Evolutionary conservation across 2,329 filamentous ascomycete genomes (phyloP).

Genomic region (Metarhizium brunneum): DNA sequence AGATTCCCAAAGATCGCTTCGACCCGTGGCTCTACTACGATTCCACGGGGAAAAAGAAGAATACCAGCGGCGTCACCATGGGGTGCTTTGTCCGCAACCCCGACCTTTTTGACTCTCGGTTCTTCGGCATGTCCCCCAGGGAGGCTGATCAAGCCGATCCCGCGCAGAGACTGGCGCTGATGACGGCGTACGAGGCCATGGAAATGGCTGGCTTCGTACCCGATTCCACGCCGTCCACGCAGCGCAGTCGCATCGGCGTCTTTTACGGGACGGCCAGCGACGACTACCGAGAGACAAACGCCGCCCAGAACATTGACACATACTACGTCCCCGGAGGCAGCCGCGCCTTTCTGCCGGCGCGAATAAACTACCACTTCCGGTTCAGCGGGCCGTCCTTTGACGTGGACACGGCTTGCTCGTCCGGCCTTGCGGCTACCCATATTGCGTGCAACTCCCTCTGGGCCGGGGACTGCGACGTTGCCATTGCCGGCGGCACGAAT

Average conservation of each 20-base stretch:
- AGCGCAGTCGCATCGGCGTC: neutral
- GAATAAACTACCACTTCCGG: constrained; percentile 69
- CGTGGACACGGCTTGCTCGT: constrained; percentile 70
- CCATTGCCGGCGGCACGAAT: constrained; percentile 68
- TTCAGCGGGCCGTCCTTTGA: constrained; percentile 65
- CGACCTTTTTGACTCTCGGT: constrained; percentile 54
- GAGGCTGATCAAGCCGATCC: constrained; percentile 54
- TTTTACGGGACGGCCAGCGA: constrained; percentile 1
- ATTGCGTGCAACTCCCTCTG: constrained; percentile 59
- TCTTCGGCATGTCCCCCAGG: constrained; percentile 64
- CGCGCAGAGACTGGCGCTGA: neutral
- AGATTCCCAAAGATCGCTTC: constrained; percentile 2
- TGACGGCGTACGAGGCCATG: neutral
- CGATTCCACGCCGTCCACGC: neutral
- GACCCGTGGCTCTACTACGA: neutral
- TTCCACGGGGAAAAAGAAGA: neutral
- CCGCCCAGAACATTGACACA: neutral
- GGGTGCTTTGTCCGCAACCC: constrained; percentile 46
- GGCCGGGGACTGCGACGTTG: constrained; percentile 68
- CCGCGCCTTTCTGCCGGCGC: constrained; percentile 41
- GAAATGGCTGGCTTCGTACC: neutral
- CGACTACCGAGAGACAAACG: constrained; percentile 4
- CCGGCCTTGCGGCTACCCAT: constrained; percentile 62
- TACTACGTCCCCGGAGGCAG: constrained; percentile 34
- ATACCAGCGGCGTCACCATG: neutral